Evolutionary conservation across 495 filamentous ascomycete genomes (phyloP), one percentile per base, ranked within the genome.

Genomic region (Hypoxylon fragiforme): DNA sequence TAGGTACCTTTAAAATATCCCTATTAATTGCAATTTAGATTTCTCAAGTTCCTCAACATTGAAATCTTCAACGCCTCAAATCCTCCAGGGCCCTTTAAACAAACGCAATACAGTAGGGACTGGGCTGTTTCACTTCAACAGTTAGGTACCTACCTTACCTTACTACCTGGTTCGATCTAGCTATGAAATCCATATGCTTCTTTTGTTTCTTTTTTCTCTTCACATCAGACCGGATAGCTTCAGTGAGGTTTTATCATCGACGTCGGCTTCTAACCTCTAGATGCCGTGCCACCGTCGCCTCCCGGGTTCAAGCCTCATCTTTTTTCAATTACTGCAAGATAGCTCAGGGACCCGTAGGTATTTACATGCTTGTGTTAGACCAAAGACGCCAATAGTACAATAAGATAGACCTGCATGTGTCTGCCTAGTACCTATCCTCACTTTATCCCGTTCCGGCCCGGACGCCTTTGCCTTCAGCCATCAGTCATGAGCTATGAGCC

Each of bases 241-340:
- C 8, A 50, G 28, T 32, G 30, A n/a, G n/a, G n/a, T n/a, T n/a
- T n/a, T n/a, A n/a, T n/a, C 4, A 9, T 28, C 24, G 4, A 28
- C 9, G 9, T 57, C 48, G 48, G 47, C 21, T 57, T 53, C 58
- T 36, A 48, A 36, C 44, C 20, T 45, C 34, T 24, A 28, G 9
- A 37, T 62, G 58, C 30, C 13, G 58, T 62, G 52, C 41, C 36
- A 62, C 52, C 9, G 37, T 52, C 15, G 32, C 20, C 20, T 50
- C 40, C 55, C 58, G 58, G 52, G 47, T 28, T 48, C 52, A 47
- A 62, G 48, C 58, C 52, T 62, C 58, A 62, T 62, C 58, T 52
- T 15, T 52, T 15, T 19, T 22, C 22, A 12, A 43, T 47, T 38
- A 39, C 58, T 62, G 58, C 58, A 52, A 62, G 58, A 62, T 62